These are phyloP conservation scores for Pythium utonaiense DNA, from an alignment of 352 stramenopile genomes.

Conservation along the genomic window DNA sequence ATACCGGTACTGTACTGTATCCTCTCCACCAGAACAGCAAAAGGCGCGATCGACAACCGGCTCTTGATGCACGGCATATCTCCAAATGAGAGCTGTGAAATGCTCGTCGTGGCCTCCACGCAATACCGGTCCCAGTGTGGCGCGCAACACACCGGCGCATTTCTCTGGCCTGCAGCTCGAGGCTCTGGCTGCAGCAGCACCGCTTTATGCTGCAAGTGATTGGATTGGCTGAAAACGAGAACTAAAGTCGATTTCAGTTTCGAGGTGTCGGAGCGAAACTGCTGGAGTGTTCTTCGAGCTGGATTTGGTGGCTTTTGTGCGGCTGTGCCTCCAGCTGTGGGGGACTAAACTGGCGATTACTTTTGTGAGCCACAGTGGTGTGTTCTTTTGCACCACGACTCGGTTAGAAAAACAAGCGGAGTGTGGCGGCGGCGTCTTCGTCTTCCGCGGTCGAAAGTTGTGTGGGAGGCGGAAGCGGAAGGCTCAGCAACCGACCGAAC, in stretches of 20 bases:
- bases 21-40: no score
- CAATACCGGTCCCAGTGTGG: no score
- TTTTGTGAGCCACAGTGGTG: not conserved
- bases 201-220: not conserved
- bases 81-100: no score
- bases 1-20: no score
- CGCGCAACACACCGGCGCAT: no score
- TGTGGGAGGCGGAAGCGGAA: not conserved
- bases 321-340: not conserved
- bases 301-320: not conserved
- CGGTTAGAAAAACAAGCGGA: conserved; percentile 1
- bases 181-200: no score
- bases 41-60: no score
- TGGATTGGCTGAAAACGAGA: not conserved
- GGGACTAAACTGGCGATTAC: not conserved
- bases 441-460: not conserved
- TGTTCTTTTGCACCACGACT: not conserved
- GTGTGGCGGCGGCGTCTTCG: not conserved
- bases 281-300: not conserved
- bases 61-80: not conserved
- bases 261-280: not conserved
- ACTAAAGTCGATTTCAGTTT: not conserved
- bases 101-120: not conserved
- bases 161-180: no score
- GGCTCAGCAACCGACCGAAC: not conserved